A percentile compares a stretch with the other conserved stretches of the same genome.
phyloP scores from a whole-genome alignment of 2,329 filamentous ascomycete genomes.

The Ceratocystiopsis sp. region DNA sequence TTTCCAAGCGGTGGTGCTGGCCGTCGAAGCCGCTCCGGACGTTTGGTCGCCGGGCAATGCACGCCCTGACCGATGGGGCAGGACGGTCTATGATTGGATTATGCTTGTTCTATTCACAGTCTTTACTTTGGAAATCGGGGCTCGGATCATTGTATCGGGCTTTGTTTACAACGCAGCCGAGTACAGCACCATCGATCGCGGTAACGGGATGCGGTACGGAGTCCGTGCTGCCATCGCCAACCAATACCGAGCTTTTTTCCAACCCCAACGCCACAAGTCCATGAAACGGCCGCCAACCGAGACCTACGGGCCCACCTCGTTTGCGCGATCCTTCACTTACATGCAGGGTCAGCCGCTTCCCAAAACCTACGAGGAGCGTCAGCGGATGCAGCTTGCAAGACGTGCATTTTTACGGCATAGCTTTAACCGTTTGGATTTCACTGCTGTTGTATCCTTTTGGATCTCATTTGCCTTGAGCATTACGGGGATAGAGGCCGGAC shows the following conservation, averaged over 20 bases:
- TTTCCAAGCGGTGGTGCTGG: conserved; percentile 72
- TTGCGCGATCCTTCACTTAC: conserved; percentile 63
- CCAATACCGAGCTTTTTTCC: conserved; percentile 64
- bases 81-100: conserved; percentile 55
- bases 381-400: conserved; percentile 70
- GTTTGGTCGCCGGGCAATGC: conserved; percentile 47
- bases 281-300: conserved; percentile 32
- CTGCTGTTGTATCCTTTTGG: conserved; percentile 93
- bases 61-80: conserved; percentile 49
- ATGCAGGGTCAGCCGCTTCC: conserved; percentile 44
- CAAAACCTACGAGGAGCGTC: conserved; percentile 56
- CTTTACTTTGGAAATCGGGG: conserved; percentile 72
- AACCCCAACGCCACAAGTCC: conserved; percentile 59
- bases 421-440: conserved; percentile 88
- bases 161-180: conserved; percentile 80
- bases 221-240: conserved; percentile 56
- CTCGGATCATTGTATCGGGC: conserved; percentile 81
- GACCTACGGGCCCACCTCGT: conserved; percentile 40
- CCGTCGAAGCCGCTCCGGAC: conserved; percentile 60
- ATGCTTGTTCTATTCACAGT: conserved; percentile 71
- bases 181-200: conserved; percentile 78
- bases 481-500: conserved; percentile 46
- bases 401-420: conserved; percentile 86
- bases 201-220: conserved; percentile 55
- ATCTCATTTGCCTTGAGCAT: conserved; percentile 64